phyloP scores from a whole-genome alignment of 1,284 basidiomycete species.

The Ustilago cynodontis region DNA sequence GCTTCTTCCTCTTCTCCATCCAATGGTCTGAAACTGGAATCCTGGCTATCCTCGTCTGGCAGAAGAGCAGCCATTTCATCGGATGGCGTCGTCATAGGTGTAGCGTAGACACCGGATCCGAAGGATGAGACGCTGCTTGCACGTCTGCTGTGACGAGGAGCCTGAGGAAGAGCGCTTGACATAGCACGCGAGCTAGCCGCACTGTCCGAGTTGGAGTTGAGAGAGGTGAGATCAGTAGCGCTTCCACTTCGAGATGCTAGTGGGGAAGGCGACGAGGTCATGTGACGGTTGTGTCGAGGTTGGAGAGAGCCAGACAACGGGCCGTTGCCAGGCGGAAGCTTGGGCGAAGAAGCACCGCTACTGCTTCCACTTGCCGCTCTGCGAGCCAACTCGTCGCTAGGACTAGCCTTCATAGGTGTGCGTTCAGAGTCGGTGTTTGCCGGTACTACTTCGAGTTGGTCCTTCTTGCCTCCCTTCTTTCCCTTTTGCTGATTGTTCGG shows the following conservation, averaged over 20 bases:
- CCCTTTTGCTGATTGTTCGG: slow-evolving; percentile 17
- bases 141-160: slow-evolving; percentile 41
- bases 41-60: slow-evolving; percentile 37
- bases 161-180: slow-evolving; percentile 17
- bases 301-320: slow-evolving; percentile 15
- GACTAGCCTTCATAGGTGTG: slow-evolving; percentile 39
- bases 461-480: slow-evolving; percentile 24
- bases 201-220: slow-evolving; percentile 15
- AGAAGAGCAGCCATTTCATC: slow-evolving; percentile 52
- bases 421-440: slow-evolving; percentile 20
- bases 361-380: slow-evolving; percentile 17
- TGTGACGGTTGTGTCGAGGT: slow-evolving; percentile 13
- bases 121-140: slow-evolving; percentile 53
- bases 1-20: slow-evolving; percentile 20
- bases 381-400: slow-evolving; percentile 20
- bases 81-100: slow-evolving; percentile 53
- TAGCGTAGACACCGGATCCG: slow-evolving; percentile 51
- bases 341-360: slow-evolving; percentile 26
- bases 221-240: slow-evolving; percentile 26
- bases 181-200: slow-evolving; percentile 26
- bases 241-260: slow-evolving; percentile 44
- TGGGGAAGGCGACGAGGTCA: slow-evolving; percentile 38
- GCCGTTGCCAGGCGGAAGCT: slow-evolving; percentile 7
- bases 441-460: slow-evolving; percentile 14
- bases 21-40: slow-evolving; percentile 30